A percentile compares a stretch with the other conserved stretches of the same genome.
These are phyloP conservation scores for Colletotrichum karsti DNA, from an alignment of 2,329 filamentous ascomycete species.

Conservation along the genomic window DNA sequence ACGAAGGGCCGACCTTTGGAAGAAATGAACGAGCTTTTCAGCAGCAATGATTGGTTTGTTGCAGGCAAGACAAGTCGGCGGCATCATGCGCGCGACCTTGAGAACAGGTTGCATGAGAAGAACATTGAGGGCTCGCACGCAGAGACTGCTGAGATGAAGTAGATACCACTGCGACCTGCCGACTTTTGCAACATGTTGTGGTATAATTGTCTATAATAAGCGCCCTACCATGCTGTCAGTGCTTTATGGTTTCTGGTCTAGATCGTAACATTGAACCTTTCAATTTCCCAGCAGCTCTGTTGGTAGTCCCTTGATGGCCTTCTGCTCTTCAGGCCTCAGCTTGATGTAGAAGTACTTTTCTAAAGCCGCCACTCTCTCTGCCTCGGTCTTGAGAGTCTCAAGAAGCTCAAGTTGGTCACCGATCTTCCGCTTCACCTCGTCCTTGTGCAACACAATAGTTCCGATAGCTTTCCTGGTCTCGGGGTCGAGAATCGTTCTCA, in stretches of 20 bases:
- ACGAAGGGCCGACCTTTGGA: slow-evolving; percentile 71
- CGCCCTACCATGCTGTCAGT: no score
- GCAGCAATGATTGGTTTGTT: slow-evolving; percentile 70
- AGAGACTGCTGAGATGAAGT: neutral
- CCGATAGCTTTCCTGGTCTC: slow-evolving; percentile 38
- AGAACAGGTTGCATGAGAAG: slow-evolving; percentile 2
- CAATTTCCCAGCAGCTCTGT: slow-evolving; percentile 23
- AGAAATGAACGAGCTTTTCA: slow-evolving; percentile 74
- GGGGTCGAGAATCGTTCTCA: slow-evolving; percentile 38
- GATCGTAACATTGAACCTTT: neutral
- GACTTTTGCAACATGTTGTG: no score
- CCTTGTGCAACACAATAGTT: slow-evolving; percentile 51
- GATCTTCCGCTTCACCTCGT: slow-evolving; percentile 53
- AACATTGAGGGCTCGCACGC: neutral
- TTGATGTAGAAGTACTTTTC: slow-evolving; percentile 58
- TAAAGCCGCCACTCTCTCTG: slow-evolving; percentile 56
- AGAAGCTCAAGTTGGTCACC: slow-evolving; percentile 49
- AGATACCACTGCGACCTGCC: no score
- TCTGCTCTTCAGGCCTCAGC: slow-evolving; percentile 53
- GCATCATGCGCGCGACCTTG: neutral
- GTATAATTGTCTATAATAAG: no score
- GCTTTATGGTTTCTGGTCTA: no score
- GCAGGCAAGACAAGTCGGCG: slow-evolving; percentile 34
- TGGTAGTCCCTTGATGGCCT: slow-evolving; percentile 53
- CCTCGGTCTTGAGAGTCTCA: slow-evolving; percentile 53